Percentiles rank a stretch among this genome's conserved stretches.
phyloP scores from a whole-genome alignment of 768 basidiomycete species.

The Leccinellum albellum region DNA sequence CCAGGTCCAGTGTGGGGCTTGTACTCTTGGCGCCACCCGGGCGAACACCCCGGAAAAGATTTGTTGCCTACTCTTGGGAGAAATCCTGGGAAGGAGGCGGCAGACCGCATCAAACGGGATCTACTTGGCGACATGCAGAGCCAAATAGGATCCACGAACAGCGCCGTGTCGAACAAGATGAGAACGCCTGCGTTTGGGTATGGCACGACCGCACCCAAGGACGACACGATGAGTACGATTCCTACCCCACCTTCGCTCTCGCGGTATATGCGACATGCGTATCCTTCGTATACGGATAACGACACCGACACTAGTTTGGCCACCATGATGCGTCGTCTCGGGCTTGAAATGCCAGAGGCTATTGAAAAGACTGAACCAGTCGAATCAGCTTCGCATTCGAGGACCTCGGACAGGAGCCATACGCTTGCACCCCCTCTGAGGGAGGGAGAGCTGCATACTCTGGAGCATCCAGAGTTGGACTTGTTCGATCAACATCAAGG shows the following conservation, averaged over 20 bases:
- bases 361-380: slow-evolving; percentile 14
- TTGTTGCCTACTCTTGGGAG: slow-evolving; percentile 41
- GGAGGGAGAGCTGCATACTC: slow-evolving; percentile 18
- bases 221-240: slow-evolving; percentile 66
- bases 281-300: slow-evolving; percentile 34
- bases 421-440: neutral
- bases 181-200: slow-evolving; percentile 31
- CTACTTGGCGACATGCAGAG: slow-evolving; percentile 55
- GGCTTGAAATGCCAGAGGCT: slow-evolving; percentile 41
- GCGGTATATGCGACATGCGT: slow-evolving; percentile 50
- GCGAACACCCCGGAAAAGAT: slow-evolving; percentile 67
- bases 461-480: slow-evolving; percentile 22
- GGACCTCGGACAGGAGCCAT: neutral
- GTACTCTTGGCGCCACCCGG: slow-evolving; percentile 39
- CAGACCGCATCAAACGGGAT: slow-evolving; percentile 61
- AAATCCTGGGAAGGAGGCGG: slow-evolving; percentile 73
- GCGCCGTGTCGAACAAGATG: slow-evolving; percentile 14
- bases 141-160: slow-evolving; percentile 23
- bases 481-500: slow-evolving; percentile 26
- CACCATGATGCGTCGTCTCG: slow-evolving; percentile 65
- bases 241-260: slow-evolving; percentile 70
- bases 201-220: slow-evolving; percentile 24
- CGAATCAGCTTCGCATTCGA: slow-evolving; percentile 11
- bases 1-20: slow-evolving; percentile 31
- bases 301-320: slow-evolving; percentile 58